phyloP scores from a whole-genome alignment of 352 stramenopile genomes.

The Blastocystis sp. region DNA sequence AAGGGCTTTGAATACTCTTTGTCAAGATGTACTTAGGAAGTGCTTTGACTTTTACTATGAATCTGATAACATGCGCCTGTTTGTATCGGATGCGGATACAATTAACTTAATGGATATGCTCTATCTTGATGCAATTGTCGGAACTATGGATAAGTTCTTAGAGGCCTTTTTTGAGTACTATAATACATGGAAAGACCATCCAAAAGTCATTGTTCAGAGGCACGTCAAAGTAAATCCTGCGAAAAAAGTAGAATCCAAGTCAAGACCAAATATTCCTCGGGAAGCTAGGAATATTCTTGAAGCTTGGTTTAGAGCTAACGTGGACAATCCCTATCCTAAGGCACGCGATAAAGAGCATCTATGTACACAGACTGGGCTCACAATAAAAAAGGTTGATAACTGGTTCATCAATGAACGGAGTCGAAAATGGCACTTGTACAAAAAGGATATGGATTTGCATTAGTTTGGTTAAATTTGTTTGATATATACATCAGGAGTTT shows the following conservation, averaged over 20 bases:
- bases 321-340: background rate
- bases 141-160: background rate
- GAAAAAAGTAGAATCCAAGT: background rate
- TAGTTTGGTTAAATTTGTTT: background rate
- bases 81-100: background rate
- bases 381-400: constrained; percentile 41
- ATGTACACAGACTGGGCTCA: background rate
- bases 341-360: constrained; percentile 2
- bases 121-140: background rate
- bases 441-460: background rate
- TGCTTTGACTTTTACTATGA: constrained; percentile 11
- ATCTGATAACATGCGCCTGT: background rate
- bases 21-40: background rate
- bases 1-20: background rate
- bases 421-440: constrained; percentile 51
- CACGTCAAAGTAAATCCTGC: background rate
- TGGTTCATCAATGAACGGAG: constrained; percentile 54
- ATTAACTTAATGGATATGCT: background rate
- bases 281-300: background rate
- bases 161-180: background rate
- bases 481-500: background rate
- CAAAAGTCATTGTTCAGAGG: background rate
- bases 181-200: background rate
- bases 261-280: background rate
- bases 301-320: constrained; percentile 4